Evolutionary conservation across 768 basidiomycete genomes (phyloP).

Genomic region (Lepiota venenata): DNA sequence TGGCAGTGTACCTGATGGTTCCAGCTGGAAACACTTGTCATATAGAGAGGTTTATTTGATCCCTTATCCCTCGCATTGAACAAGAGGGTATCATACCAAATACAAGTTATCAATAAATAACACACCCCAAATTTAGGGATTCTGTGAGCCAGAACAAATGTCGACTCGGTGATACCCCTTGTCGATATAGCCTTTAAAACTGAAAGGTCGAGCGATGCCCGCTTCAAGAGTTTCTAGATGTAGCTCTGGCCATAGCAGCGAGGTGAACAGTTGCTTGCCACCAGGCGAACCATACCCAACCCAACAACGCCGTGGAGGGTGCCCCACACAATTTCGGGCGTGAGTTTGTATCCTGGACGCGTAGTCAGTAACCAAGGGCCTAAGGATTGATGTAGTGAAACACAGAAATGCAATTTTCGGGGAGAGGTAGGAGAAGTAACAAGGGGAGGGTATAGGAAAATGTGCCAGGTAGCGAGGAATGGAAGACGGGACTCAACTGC

Average conservation of each 20-base stretch:
- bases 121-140: not conserved
- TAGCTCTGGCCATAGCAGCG: constrained; percentile 33
- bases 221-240: not conserved
- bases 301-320: constrained; percentile 68
- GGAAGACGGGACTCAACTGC: constrained; percentile 39
- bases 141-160: too few species aligned
- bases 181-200: too few species aligned
- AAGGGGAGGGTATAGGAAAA: not conserved
- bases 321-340: constrained; percentile 76
- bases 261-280: constrained; percentile 74
- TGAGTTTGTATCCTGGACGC: constrained; percentile 50
- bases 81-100: not conserved
- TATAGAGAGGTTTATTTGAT: too few species aligned
- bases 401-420: not conserved
- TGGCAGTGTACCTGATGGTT: too few species aligned
- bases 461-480: not conserved
- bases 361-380: not conserved
- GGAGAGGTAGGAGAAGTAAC: not conserved
- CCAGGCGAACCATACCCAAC: constrained; percentile 71
- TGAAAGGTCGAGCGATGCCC: not conserved
- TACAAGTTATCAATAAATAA: not conserved
- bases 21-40: too few species aligned
- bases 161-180: too few species aligned
- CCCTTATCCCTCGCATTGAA: too few species aligned
- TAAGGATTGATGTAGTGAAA: not conserved